Base-by-base conservation (phyloP, 1,284 basidiomycete genomes). In the Pseudozyma sp. region DNA sequence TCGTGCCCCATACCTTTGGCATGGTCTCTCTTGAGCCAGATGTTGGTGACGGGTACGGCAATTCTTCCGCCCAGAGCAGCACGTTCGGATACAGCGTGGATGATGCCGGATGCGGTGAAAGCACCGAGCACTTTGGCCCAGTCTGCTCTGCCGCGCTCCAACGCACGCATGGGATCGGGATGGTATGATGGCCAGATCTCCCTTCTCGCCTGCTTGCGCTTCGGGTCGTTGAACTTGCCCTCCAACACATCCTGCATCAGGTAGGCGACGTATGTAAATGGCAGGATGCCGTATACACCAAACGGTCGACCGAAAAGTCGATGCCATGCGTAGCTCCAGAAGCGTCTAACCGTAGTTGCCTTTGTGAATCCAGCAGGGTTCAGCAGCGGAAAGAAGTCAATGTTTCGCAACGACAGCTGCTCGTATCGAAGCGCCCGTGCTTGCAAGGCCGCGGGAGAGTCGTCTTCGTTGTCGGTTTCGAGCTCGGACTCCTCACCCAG, bases 71-170 rank as follows among this genome's bases (percentile, higher is more conserved):
- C 72, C 31, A 77, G 45, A 1, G 75, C 75, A 0, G 72, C 71
- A 9, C 72, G 54, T 57, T 77, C 72, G 1, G 59, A 64, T 13
- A 77, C 67, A 14, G 68, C 72, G 37, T 77, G 75, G 47, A 77
- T 71, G 46, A 75, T 62, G 37, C 75, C 75, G 1, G 64, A 68
- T 0, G 75, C 75, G 3, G 63, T 64, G 17, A 77, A 77, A 0
- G 75, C 75, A 10, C 75, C 75, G 30, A 77, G 53, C 6, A 77
- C 72, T 43, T 77, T 77, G n/a, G 68, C 75, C 75, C 75, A 77
- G 45, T 77, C 75, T 30, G 67, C 72, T 14, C 68, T n/a, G 0
- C 75, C 75, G 17, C 66, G 60, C 31, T 71, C 55, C 13, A 77
- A 48, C 0, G 65, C 53, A 3, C 72, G 68, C 54, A 65, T 70